Evolutionary conservation across 306 rosid genomes (phyloP).

Genomic region (Delonix regia): DNA sequence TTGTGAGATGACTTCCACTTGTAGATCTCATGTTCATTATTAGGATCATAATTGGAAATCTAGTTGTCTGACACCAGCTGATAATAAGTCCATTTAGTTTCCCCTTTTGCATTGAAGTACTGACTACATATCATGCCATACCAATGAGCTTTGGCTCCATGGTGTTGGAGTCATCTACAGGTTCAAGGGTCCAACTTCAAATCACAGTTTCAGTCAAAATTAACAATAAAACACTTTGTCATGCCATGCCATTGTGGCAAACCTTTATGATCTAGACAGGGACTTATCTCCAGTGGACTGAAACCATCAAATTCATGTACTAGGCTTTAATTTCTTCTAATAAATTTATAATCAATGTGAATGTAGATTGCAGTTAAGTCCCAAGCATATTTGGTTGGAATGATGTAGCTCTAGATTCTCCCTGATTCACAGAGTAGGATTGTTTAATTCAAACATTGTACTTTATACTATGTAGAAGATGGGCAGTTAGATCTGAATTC

Average conservation of each 20-base stretch:
- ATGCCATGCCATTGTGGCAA: background rate
- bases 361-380: background rate
- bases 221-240: background rate
- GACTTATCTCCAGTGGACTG: background rate
- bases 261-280: background rate
- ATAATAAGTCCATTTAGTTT: background rate
- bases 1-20: background rate
- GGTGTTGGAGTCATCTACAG: too few relatives aligned
- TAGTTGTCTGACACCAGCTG: background rate
- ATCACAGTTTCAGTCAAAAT: too few relatives aligned
- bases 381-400: background rate
- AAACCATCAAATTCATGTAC: constrained; percentile 19
- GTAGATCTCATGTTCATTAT: background rate
- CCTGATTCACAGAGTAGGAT: background rate
- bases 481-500: background rate
- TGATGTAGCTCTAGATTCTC: background rate
- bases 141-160: too few relatives aligned
- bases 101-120: background rate
- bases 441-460: background rate
- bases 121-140: background rate
- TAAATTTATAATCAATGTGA: background rate
- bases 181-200: too few relatives aligned
- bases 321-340: background rate
- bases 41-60: background rate
- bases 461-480: background rate